Evolutionary conservation across 1,284 basidiomycete genomes (phyloP).

Genomic region (Moesziomyces globuligerus): DNA sequence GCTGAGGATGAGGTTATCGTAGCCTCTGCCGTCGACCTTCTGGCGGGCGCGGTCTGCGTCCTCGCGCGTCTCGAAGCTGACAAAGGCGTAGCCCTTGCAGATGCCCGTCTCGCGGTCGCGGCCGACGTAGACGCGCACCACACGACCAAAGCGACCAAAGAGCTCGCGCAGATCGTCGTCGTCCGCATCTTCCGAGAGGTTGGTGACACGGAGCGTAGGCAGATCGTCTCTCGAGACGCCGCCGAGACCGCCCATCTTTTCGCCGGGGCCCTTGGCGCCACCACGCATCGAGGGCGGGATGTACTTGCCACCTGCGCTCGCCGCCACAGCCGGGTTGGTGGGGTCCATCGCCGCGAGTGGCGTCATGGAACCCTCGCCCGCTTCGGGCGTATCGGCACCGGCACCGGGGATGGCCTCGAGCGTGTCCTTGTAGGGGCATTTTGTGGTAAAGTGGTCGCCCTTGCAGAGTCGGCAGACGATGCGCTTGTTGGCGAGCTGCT

Average conservation of each 20-base stretch:
- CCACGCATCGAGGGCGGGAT: conserved; percentile 89
- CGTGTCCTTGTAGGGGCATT: conserved; percentile 98
- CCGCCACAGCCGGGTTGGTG: conserved; percentile 63
- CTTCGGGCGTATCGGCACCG: conserved; percentile 58
- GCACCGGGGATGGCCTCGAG: conserved; percentile 75
- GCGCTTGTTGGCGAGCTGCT: conserved; percentile 78
- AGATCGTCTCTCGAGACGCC: conserved; percentile 77
- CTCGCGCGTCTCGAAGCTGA: conserved; percentile 86
- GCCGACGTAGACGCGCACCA: conserved; percentile 93
- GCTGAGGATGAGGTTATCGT: conserved; percentile 86
- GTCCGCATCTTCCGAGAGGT: conserved; percentile 92
- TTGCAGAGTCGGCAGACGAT: conserved; percentile 94
- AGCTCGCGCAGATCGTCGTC: conserved; percentile 94
- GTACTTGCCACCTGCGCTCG: conserved; percentile 77
- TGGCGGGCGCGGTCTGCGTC: conserved; percentile 88
- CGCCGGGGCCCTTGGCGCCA: conserved; percentile 75
- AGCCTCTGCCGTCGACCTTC: conserved; percentile 91
- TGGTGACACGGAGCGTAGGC: conserved; percentile 96
- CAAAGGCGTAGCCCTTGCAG: conserved; percentile 95
- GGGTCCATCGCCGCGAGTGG: conserved; percentile 65
- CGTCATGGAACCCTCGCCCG: conserved; percentile 72
- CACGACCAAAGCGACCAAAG: conserved; percentile 74
- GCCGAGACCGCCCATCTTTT: conserved; percentile 76
- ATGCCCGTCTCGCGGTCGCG: conserved; percentile 92
- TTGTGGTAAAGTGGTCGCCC: conserved; percentile 96